Conservation (phyloP, 2,329 filamentous ascomycete genomes). For the Herpotrichia juniperi region DNA sequence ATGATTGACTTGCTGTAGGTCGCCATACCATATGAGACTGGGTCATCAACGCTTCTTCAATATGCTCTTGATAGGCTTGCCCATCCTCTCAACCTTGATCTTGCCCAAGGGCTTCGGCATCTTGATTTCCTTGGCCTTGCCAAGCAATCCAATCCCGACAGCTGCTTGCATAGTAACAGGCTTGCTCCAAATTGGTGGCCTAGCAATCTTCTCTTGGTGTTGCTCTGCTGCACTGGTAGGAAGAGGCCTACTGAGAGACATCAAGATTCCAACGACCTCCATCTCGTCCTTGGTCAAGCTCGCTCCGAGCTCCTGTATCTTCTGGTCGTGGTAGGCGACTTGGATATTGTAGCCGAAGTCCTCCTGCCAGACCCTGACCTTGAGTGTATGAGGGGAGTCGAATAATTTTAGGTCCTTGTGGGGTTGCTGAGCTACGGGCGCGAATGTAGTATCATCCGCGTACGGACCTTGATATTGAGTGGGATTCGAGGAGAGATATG, state of each 20-base stretch:
- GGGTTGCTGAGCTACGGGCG: background rate
- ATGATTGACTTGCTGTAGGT: too few species aligned
- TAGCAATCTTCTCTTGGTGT: too few species aligned
- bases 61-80: too few species aligned
- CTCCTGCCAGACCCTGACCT: background rate
- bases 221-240: too few species aligned
- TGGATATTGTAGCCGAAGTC: background rate
- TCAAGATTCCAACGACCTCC: background rate
- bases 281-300: background rate
- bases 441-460: background rate
- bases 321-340: background rate
- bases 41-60: too few species aligned
- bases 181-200: too few species aligned
- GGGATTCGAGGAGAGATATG: background rate
- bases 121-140: too few species aligned
- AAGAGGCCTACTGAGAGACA: background rate
- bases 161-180: too few species aligned
- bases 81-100: too few species aligned
- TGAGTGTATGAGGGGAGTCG: background rate
- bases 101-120: too few species aligned
- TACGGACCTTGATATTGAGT: background rate
- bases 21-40: too few species aligned
- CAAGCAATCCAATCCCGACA: too few species aligned
- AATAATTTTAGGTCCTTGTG: background rate
- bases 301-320: background rate